Conservation (phyloP, 2,329 filamentous ascomycete species). For the Pestalotiopsis sp. region DNA sequence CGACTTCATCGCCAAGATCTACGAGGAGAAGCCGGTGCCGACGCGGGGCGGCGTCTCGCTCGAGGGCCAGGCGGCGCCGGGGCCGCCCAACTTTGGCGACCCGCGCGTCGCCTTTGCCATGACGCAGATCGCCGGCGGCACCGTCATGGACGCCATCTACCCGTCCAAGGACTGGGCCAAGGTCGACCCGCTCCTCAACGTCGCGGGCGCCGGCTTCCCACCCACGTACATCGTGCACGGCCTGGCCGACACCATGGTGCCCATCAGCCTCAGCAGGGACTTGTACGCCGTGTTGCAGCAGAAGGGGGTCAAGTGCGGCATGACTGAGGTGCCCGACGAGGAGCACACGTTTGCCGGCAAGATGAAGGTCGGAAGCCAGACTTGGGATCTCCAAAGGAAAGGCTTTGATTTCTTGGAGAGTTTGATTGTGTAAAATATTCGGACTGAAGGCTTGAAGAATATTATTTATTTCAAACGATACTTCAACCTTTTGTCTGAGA, state of each 20-base stretch:
- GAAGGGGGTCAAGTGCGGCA: constrained; percentile 34
- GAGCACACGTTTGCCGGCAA: constrained; percentile 43
- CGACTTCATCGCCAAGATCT: constrained; percentile 37
- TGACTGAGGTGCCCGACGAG: constrained; percentile 40
- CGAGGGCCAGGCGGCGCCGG: constrained; percentile 37
- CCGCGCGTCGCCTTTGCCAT: constrained; percentile 41
- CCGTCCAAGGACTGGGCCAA: constrained; percentile 25
- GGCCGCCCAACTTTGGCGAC: constrained; percentile 36
- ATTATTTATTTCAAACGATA: too few species aligned
- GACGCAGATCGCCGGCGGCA: constrained; percentile 42
- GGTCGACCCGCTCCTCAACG: constrained; percentile 37
- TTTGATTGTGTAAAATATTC: background rate
- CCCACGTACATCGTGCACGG: constrained; percentile 47
- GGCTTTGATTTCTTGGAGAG: constrained; percentile 44
- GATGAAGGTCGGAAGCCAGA: constrained; percentile 40
- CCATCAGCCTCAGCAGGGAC: constrained; percentile 34
- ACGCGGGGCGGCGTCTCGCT: constrained; percentile 41
- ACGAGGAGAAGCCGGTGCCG: constrained; percentile 37
- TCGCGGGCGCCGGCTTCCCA: constrained; percentile 30
- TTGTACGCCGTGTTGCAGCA: constrained; percentile 29
- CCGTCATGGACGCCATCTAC: constrained; percentile 36
- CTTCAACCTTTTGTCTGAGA: too few species aligned
- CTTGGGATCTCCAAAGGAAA: constrained; percentile 36
- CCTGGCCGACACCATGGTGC: constrained; percentile 39
- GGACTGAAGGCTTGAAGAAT: background rate